Conservation (phyloP, 257 asterid genomes). For the Solanum neorickii region DNA sequence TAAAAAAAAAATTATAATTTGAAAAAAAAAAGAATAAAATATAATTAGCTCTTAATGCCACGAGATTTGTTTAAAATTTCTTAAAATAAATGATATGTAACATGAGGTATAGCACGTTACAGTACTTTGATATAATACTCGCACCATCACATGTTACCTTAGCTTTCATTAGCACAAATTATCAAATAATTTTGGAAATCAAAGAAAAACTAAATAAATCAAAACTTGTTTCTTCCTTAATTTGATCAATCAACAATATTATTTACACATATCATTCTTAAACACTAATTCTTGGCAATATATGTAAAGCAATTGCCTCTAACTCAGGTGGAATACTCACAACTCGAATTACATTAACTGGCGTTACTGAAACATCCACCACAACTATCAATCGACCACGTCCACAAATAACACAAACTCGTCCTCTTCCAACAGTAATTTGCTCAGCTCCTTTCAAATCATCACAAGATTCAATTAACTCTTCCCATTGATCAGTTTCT, state of each 20-base stretch:
- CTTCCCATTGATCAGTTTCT: conserved; percentile 49
- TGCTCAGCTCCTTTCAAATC: conserved; percentile 48
- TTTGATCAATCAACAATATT: neutral
- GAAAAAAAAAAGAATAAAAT: rapidly evolving
- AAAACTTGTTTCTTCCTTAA: neutral
- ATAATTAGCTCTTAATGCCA: too few species aligned
- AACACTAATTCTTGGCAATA: conserved; percentile 52
- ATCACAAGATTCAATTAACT: conserved; percentile 27
- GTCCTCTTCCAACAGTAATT: conserved; percentile 39
- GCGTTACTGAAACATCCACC: conserved; percentile 32
- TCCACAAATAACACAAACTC: conserved; percentile 41
- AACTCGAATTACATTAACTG: conserved; percentile 25
- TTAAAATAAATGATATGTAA: too few species aligned
- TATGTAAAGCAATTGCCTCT: conserved; percentile 53
- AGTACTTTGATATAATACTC: too few species aligned
- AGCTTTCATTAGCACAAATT: neutral
- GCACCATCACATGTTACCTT: too few species aligned
- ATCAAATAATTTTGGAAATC: neutral
- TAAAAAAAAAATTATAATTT: rapidly evolving
- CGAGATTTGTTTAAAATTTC: too few species aligned
- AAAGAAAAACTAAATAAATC: neutral
- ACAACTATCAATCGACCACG: conserved; percentile 28
- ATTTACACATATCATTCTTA: neutral
- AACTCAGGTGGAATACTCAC: conserved; percentile 39
- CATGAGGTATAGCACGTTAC: too few species aligned